These are phyloP conservation scores for Chalaropsis thielavioides DNA, from an alignment of 2,329 filamentous ascomycete species.

Conservation along the genomic window DNA sequence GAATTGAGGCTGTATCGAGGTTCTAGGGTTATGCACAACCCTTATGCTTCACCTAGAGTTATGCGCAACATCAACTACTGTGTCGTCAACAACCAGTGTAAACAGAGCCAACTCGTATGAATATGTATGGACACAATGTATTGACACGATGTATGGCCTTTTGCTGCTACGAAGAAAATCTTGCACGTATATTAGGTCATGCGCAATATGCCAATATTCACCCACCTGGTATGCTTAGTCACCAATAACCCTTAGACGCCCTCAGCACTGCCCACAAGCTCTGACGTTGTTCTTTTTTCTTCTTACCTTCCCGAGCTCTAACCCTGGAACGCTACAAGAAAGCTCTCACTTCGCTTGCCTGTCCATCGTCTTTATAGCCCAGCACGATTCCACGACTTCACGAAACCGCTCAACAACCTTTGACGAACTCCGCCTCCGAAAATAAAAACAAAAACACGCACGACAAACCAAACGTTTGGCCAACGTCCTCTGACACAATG, in stretches of 20 bases:
- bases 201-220: not conserved
- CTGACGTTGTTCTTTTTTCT: not conserved
- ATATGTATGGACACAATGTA: too few species aligned
- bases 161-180: too few species aligned
- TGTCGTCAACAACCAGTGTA: too few species aligned
- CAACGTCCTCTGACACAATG: slow-evolving; percentile 31
- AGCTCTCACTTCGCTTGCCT: not conserved
- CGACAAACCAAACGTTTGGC: not conserved
- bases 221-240: not conserved
- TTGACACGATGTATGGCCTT: too few species aligned
- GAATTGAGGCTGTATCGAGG: not conserved
- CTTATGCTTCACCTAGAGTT: not conserved
- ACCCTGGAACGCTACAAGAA: not conserved
- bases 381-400: not conserved
- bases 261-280: not conserved
- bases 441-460: not conserved
- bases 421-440: not conserved
- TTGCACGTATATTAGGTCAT: too few species aligned
- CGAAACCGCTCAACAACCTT: slow-evolving; percentile 3
- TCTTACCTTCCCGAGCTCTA: not conserved
- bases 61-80: not conserved
- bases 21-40: not conserved
- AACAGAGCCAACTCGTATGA: too few species aligned
- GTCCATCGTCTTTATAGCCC: not conserved
- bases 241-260: not conserved